Evolutionary conservation across 2,329 filamentous ascomycete species (phyloP).

Genomic region (Pseudocercospora cruenta): DNA sequence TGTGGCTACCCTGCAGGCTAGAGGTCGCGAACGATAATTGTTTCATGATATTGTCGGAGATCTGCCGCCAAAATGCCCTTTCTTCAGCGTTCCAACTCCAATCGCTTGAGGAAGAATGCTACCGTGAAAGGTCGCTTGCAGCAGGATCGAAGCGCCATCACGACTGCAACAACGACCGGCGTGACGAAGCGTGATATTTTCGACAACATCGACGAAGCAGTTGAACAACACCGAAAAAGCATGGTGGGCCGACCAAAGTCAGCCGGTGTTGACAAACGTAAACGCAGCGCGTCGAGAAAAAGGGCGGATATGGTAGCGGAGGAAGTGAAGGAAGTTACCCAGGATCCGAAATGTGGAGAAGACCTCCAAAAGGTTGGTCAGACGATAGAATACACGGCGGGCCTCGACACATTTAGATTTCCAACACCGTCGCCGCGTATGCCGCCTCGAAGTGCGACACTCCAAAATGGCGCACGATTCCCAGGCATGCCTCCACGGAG

Average conservation of each 20-base stretch:
- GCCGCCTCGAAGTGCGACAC: conserved; percentile 28
- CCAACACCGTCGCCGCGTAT: conserved; percentile 35
- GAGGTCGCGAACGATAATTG: conserved; percentile 10
- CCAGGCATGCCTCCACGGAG: not conserved
- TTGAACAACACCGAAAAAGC: conserved; percentile 15
- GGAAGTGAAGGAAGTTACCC: conserved; percentile 5
- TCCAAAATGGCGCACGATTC: conserved; percentile 12
- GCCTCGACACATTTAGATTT: conserved; percentile 34
- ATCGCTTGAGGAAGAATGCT: conserved; percentile 9
- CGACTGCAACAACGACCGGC: not conserved
- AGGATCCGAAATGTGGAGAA: conserved; percentile 19
- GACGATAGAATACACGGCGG: conserved; percentile 30
- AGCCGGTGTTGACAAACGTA: conserved; percentile 21
- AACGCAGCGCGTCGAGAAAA: conserved; percentile 19
- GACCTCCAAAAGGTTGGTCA: conserved; percentile 24
- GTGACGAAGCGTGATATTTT: not conserved
- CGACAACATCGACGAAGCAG: conserved; percentile 15
- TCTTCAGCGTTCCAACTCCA: conserved; percentile 14
- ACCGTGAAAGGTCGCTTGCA: conserved; percentile 1
- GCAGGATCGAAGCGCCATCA: conserved; percentile 2
- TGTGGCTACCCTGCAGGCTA: not conserved
- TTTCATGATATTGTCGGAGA: conserved; percentile 15
- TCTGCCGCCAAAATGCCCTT: conserved; percentile 14
- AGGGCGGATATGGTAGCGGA: not conserved
- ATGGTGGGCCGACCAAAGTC: conserved; percentile 18